phyloP scores from a whole-genome alignment of 768 basidiomycete species.

The Auriculariales sp. region DNA sequence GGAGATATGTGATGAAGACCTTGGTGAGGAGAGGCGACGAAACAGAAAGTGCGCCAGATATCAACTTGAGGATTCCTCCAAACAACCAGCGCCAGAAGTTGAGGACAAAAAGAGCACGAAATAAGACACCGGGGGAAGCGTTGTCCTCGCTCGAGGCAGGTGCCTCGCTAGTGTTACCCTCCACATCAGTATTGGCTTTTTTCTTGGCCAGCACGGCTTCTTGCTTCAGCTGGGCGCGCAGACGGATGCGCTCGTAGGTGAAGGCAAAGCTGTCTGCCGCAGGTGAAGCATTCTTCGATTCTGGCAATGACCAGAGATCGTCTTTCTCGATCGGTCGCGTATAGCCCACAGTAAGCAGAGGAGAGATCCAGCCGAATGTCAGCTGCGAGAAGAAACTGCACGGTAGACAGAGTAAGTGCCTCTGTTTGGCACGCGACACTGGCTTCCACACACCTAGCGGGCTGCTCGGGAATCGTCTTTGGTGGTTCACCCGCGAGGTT shows the following conservation, averaged over 20 bases:
- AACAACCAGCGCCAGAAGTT: constrained; percentile 34
- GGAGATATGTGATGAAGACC: constrained; percentile 43
- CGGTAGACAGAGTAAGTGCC: not conserved
- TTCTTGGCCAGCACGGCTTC: not conserved
- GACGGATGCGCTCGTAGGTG: not conserved
- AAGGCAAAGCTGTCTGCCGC: not conserved
- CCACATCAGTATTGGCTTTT: not conserved
- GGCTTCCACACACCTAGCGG: not conserved
- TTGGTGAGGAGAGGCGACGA: constrained; percentile 34
- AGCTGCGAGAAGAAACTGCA: constrained; percentile 32
- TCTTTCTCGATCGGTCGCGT: constrained; percentile 52
- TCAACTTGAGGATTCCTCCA: constrained; percentile 32
- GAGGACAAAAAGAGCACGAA: constrained; percentile 30
- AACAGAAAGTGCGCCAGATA: constrained; percentile 14
- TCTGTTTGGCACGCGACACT: not conserved
- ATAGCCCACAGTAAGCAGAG: constrained; percentile 60
- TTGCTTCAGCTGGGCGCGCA: not conserved
- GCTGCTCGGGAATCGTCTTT: not conserved
- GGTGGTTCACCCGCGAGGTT: not conserved
- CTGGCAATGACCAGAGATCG: not conserved
- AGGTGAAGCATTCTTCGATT: not conserved
- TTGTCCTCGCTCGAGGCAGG: not conserved
- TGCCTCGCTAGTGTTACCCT: not conserved
- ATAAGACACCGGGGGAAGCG: constrained; percentile 12
- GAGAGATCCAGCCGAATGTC: constrained; percentile 65